These are phyloP conservation scores for Komagataella pastoris DNA, from an alignment of 805 yeast genomes.

Conservation along the genomic window DNA sequence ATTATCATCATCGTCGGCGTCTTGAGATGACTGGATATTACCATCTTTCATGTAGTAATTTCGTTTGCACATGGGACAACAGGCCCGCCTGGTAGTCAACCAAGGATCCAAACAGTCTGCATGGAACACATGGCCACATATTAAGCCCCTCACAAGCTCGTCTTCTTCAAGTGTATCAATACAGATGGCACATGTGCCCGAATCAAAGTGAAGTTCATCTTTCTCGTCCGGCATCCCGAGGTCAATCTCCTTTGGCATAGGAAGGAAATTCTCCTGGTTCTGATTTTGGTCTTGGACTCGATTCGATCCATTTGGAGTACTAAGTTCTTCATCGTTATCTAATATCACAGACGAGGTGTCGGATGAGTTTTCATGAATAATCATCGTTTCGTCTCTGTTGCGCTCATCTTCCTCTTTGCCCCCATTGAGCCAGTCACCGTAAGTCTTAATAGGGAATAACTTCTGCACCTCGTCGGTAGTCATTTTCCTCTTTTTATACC, in stretches of 20 bases:
- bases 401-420: slow-evolving; percentile 39
- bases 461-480: slow-evolving; percentile 45
- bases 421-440: slow-evolving; percentile 46
- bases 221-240: slow-evolving; percentile 2
- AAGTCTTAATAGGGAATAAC: slow-evolving; percentile 44
- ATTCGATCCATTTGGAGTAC: slow-evolving; percentile 7
- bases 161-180: slow-evolving; percentile 50
- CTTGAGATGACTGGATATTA: slow-evolving; percentile 1
- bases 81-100: slow-evolving; percentile 61
- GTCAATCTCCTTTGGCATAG: neutral
- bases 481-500: slow-evolving; percentile 30
- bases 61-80: slow-evolving; percentile 75
- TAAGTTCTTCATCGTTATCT: slow-evolving; percentile 21
- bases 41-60: slow-evolving; percentile 38
- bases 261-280: neutral
- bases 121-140: slow-evolving; percentile 80
- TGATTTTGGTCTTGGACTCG: slow-evolving; percentile 1
- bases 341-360: neutral
- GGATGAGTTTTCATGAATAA: neutral
- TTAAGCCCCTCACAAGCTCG: slow-evolving; percentile 55
- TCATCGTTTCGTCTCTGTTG: slow-evolving; percentile 22
- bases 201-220: slow-evolving; percentile 33
- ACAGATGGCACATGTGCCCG: slow-evolving; percentile 72
- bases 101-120: slow-evolving; percentile 72
- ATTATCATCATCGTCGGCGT: slow-evolving; percentile 8